Base-by-base conservation (phyloP, 208 protist species). In the Trypanosoma caninum region DNA sequence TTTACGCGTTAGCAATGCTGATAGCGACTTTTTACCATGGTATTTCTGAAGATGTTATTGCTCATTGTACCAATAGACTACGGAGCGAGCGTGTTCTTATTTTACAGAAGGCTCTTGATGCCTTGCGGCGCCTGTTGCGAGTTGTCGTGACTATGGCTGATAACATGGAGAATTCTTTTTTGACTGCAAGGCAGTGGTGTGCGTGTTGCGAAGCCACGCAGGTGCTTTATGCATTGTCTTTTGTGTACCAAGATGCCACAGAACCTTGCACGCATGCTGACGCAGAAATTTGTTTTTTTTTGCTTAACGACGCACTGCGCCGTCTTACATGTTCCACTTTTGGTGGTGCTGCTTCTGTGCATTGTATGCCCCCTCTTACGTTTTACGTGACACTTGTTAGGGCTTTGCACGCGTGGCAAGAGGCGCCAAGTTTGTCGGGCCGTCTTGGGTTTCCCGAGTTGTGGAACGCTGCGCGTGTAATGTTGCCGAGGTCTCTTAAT, bases 301-400 rank as follows among this genome's bases (percentile, higher is more conserved):
- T 65, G 8, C 38, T 55, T 13, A 16, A 7, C 31, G 48, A 65
- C 38, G 59, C 59, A 2, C 8, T 65, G 23, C 34, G 31, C 9
- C 31, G 14, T n/a, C 31, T 63, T 2, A 63, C 18, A 16, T 50
- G 10, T 7, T 48, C 30, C 6, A 35, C 3, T 51, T 11, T 41
- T 28, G 6, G 28, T 22, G 22, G 25, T 13, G 23, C 0, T 54
- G 31, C 16, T 31, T 16, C 28, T 47, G 8, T 33, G 2, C 22
- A 16, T 33, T 9, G 37, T 18, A 33, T 40, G 6, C 28, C 46
- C 27, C 18, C 44, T 2, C 0, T 48, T 45, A n/a, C 25, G 3
- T 55, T 68, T 58, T 68, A 57, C 34, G 20, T 57, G 16, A 57
- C 37, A 41, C 41, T 69, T 48, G 35, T 69, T 10, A 22, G 45